Percentiles rank a stretch among this genome's conserved stretches.
These are phyloP conservation scores for Coniosporium apollinis DNA, from an alignment of 495 filamentous ascomycete species.

Conservation along the genomic window DNA sequence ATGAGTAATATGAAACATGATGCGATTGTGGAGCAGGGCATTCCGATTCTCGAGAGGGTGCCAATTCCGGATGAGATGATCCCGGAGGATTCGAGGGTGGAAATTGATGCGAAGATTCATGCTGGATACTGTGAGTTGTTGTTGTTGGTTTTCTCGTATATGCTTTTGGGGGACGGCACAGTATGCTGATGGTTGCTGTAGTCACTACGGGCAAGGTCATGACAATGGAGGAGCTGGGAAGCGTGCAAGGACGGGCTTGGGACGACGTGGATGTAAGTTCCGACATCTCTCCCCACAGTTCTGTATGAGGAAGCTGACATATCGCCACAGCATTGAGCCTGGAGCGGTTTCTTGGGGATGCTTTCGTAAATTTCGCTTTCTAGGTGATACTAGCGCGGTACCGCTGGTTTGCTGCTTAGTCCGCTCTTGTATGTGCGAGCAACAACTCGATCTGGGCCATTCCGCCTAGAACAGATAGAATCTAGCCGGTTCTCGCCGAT, in stretches of 20 bases:
- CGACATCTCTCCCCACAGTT: too few species aligned
- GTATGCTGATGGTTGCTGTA: conserved; percentile 4
- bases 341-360: too few species aligned
- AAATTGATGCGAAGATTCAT: conserved; percentile 98
- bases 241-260: conserved; percentile 84
- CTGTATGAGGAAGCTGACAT: too few species aligned
- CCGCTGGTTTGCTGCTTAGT: too few species aligned
- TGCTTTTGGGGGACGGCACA: conserved; percentile 7
- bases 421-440: too few species aligned
- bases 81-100: conserved; percentile 84
- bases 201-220: conserved; percentile 79
- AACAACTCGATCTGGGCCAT: too few species aligned
- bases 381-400: too few species aligned
- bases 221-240: conserved; percentile 68
- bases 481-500: too few species aligned
- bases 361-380: too few species aligned
- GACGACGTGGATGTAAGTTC: conserved; percentile 71
- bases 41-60: conserved; percentile 82
- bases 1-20: conserved; percentile 99
- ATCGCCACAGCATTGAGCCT: too few species aligned
- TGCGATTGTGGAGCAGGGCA: conserved; percentile 90
- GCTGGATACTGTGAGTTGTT: conserved; percentile 56
- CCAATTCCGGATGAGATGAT: conserved; percentile 92
- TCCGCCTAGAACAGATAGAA: too few species aligned
- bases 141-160: conserved; percentile 4